Conservation (phyloP, 1,284 basidiomycete species). For the Malassezia sympodialis region DNA sequence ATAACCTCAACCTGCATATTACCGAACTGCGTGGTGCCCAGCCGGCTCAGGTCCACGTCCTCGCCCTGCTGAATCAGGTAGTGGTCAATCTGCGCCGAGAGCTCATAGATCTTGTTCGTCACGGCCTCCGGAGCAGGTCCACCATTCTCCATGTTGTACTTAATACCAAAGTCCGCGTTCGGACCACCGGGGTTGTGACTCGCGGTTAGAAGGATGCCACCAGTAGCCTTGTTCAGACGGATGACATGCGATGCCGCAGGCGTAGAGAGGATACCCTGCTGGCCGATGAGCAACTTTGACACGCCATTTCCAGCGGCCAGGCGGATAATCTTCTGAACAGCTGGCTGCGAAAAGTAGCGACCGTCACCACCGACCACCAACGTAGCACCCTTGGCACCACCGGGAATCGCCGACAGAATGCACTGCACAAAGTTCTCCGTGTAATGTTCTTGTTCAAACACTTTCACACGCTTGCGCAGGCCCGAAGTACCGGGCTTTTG, state of each 20-base stretch:
- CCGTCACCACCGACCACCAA: slow-evolving; percentile 95
- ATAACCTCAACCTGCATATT: slow-evolving; percentile 72
- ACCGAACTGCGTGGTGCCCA: slow-evolving; percentile 63
- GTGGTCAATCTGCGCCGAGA: slow-evolving; percentile 70
- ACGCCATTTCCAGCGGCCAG: slow-evolving; percentile 72
- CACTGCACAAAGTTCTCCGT: slow-evolving; percentile 97
- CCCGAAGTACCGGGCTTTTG: slow-evolving; percentile 48
- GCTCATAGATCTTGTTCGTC: slow-evolving; percentile 84
- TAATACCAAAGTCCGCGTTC: slow-evolving; percentile 95
- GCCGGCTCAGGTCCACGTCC: slow-evolving; percentile 72
- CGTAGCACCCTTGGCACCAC: slow-evolving; percentile 61
- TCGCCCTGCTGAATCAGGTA: slow-evolving; percentile 78
- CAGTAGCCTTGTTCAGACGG: slow-evolving; percentile 86
- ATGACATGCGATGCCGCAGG: slow-evolving; percentile 94
- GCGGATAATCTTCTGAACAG: slow-evolving; percentile 78
- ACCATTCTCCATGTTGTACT: slow-evolving; percentile 95
- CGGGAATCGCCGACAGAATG: slow-evolving; percentile 80
- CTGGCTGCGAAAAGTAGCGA: slow-evolving; percentile 81
- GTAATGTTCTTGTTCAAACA: slow-evolving; percentile 63
- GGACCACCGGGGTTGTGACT: slow-evolving; percentile 97
- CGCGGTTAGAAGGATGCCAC: slow-evolving; percentile 94
- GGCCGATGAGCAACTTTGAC: slow-evolving; percentile 48
- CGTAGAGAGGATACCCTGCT: slow-evolving; percentile 84
- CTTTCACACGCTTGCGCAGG: slow-evolving; percentile 46
- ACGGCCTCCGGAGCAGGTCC: slow-evolving; percentile 91